Percentiles rank a stretch among this genome's conserved stretches.
phyloP scores from a whole-genome alignment of 2,329 filamentous ascomycete genomes.

The Clarireedia monteithiana region DNA sequence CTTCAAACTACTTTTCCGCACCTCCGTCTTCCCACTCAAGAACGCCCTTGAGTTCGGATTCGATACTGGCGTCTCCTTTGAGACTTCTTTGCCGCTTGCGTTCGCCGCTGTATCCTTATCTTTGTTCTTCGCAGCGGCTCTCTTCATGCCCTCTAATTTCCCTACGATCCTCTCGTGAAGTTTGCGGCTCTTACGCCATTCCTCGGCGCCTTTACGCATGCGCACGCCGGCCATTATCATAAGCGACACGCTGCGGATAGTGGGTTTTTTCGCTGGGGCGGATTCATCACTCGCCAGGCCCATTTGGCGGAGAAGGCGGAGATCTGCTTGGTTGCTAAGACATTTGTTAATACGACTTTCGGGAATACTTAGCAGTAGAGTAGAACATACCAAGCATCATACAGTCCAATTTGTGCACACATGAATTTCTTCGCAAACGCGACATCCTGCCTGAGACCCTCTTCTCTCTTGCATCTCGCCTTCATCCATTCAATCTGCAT shows the following conservation, averaged over 20 bases:
- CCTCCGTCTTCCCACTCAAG: not conserved
- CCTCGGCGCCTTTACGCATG: slow-evolving; percentile 40
- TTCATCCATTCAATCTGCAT: slow-evolving; percentile 91
- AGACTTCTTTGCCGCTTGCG: not conserved
- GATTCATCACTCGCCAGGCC: slow-evolving; percentile 42
- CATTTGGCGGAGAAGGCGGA: slow-evolving; percentile 78
- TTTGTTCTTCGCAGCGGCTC: slow-evolving; percentile 4
- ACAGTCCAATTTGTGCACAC: slow-evolving; percentile 69
- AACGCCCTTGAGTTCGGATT: not conserved
- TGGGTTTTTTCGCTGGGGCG: slow-evolving; percentile 13
- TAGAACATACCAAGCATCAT: slow-evolving; percentile 75
- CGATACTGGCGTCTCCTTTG: not conserved
- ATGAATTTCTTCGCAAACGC: slow-evolving; percentile 85
- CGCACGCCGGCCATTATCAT: slow-evolving; percentile 42
- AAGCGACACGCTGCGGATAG: slow-evolving; percentile 39
- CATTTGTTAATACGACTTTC: not conserved
- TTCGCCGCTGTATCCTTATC: not conserved
- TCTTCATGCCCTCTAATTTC: slow-evolving; percentile 22
- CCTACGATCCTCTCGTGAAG: slow-evolving; percentile 31
- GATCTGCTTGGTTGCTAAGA: slow-evolving; percentile 80
- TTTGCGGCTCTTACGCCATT: slow-evolving; percentile 43
- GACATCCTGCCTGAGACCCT: slow-evolving; percentile 69
- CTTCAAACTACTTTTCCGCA: not conserved
- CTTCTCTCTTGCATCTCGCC: slow-evolving; percentile 71
- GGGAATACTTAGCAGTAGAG: not conserved